Conservation (phyloP, 805 yeast species). For the Candida mattraensis region DNA sequence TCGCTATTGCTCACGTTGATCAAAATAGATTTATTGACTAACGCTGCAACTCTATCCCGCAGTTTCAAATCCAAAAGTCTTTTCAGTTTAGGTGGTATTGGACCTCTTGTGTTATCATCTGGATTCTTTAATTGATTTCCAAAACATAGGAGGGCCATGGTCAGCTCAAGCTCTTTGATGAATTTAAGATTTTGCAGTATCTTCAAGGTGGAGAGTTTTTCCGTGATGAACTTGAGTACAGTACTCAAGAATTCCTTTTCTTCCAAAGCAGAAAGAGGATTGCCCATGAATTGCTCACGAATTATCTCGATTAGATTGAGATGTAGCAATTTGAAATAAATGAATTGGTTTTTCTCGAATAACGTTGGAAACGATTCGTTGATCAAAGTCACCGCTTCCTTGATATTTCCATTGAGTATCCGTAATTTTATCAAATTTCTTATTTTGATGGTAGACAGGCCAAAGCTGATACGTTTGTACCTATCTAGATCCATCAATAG, state of each 20-base stretch:
- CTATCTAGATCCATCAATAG: conserved; percentile 16
- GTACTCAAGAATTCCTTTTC: conserved; percentile 52
- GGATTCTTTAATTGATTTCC: conserved; percentile 30
- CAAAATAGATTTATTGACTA: conserved; percentile 69
- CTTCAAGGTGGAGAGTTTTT: conserved; percentile 39
- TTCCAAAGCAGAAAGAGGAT: conserved; percentile 25
- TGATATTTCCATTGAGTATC: conserved; percentile 61
- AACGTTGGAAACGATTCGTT: conserved; percentile 63
- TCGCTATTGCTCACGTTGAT: conserved; percentile 32
- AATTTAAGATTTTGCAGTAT: conserved; percentile 47
- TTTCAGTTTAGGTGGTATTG: conserved; percentile 54
- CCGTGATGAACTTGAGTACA: conserved; percentile 59
- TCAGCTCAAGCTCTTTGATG: conserved; percentile 71
- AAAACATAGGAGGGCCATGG: conserved; percentile 77
- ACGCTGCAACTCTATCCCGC: conserved; percentile 63
- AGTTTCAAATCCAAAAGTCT: conserved; percentile 57
- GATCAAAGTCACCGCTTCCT: conserved; percentile 54
- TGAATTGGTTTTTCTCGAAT: conserved; percentile 57
- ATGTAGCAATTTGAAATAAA: conserved; percentile 73
- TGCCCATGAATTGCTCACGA: conserved; percentile 43
- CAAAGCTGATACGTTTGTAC: conserved; percentile 30
- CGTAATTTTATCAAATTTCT: conserved; percentile 53
- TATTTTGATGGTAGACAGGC: conserved; percentile 50
- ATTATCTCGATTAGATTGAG: conserved; percentile 81
- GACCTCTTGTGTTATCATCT: conserved; percentile 28